Evolutionary conservation across 2,329 filamentous ascomycete genomes (phyloP).

Genomic region (Colletotrichum sojae): DNA sequence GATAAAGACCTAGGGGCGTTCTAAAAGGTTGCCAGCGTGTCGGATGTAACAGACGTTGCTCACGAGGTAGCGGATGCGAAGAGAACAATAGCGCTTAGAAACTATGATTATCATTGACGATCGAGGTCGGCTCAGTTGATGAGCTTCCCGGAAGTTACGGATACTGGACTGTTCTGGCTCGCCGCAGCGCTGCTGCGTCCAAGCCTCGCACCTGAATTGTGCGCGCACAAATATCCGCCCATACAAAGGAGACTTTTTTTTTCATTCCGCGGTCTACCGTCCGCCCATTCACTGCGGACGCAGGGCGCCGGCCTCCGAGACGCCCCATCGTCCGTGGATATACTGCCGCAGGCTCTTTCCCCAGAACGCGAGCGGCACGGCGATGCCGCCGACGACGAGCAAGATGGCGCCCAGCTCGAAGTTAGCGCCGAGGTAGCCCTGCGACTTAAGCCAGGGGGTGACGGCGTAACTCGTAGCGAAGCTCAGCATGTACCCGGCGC

Average conservation of each 20-base stretch:
- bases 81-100: not conserved
- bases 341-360: conserved; percentile 46
- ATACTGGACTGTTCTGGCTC: not conserved
- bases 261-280: not conserved
- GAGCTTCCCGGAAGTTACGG: not conserved
- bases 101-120: conserved; percentile 21
- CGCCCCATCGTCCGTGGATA: conserved; percentile 44
- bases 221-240: not conserved
- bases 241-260: conserved; percentile 1
- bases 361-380: conserved; percentile 46
- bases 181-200: not conserved
- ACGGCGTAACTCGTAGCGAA: conserved; percentile 26
- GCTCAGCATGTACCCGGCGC: conserved; percentile 37
- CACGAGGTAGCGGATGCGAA: not conserved
- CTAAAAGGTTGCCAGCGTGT: not conserved
- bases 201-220: not conserved
- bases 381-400: conserved; percentile 44
- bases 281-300: conserved; percentile 42
- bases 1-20: conserved; percentile 51
- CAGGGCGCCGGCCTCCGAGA: conserved; percentile 44
- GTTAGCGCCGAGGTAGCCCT: conserved; percentile 32
- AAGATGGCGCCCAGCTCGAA: conserved; percentile 42
- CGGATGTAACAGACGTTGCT: not conserved
- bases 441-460: conserved; percentile 33
- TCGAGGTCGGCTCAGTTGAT: not conserved